Base-by-base conservation (phyloP, 805 yeast species). In the Wickerhamiella sorbophila region DNA sequence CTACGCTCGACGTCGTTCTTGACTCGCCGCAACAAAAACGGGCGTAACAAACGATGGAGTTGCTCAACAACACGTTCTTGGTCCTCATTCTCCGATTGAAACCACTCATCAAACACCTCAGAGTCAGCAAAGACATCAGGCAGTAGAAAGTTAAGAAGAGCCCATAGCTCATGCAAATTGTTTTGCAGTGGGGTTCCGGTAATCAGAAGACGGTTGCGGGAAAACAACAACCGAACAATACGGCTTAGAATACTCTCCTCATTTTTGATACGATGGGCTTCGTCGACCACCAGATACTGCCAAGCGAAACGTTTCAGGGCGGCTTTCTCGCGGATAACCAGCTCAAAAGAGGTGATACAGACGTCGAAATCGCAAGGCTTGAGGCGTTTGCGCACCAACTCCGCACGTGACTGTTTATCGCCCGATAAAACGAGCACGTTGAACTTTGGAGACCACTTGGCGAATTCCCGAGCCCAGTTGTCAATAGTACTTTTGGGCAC, bases 131-230 rank as follows among this genome's bases (percentile, higher is more conserved):
- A 91, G 3, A 88, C 94, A 63, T 91, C 97, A 0, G 98, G 97
- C 9, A 88, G 64, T 32, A 88, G 61, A 59, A 88, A 88, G 58
- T 88, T 91, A 44, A 88, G 64, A 38, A 88, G 66, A 0, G 97
- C 95, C 98, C 98, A 88, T 39, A 88, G 68, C 60, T 91, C 98
- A 60, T 91, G 98, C 36, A 88, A 65, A 50, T 91, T 91, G 57
- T 88, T 88, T 54, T 88, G 98, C 41, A 88, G 64, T 0, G 98
- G 98, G 0, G 98, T 88, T 49, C 98, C 98, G 0, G 98, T 88
- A 47, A 88, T 86, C 39, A 88, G 67, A 19, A 88, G 64, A 47
- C 98, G 69, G 55, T 84, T 83, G 44, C 77, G 74, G 5, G 95
- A 85, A 57, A 82, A 82, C 55, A 88, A 84, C 12, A 85, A 61